Evolutionary conservation across 148 eudicot species (phyloP).

Genomic region (Heliosperma pusillum): DNA sequence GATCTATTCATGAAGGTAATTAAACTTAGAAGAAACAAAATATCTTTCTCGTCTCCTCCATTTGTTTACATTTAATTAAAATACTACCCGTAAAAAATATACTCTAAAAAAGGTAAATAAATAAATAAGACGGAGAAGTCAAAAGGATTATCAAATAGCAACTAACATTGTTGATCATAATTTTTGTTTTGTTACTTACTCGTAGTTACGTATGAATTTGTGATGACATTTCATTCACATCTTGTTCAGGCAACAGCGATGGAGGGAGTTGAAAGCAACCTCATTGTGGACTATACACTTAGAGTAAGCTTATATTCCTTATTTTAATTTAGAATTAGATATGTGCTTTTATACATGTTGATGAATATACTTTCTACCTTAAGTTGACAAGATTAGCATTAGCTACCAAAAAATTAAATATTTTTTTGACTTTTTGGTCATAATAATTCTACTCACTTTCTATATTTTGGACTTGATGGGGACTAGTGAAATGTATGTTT

Average conservation of each 20-base stretch:
- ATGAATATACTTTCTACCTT: neutral
- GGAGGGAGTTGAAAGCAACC: constrained; percentile 86
- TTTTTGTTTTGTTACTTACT: neutral
- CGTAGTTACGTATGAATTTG: neutral
- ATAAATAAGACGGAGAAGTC: no score
- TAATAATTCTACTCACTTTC: constrained; percentile 18
- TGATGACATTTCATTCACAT: neutral
- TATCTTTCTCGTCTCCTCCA: no score
- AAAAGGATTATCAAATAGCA: no score
- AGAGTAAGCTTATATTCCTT: constrained; percentile 46
- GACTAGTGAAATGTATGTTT: no score
- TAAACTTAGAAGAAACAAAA: constrained; percentile 15
- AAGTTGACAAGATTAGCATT: constrained; percentile 17
- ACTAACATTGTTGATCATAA: neutral
- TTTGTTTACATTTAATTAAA: no score
- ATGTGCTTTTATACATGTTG: neutral
- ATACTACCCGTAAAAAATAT: no score
- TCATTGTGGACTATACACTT: constrained; percentile 81
- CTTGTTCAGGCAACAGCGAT: constrained; percentile 74
- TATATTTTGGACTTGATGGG: constrained; percentile 12
- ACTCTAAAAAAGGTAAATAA: no score
- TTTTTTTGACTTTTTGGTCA: constrained; percentile 3
- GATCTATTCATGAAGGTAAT: constrained; percentile 99
- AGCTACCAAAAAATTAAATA: constrained; percentile 1
- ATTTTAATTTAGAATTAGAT: neutral